A percentile compares a stretch with the other conserved stretches of the same genome.
Conservation (phyloP, 163 green algal genomes). For the Coccomyxa subellipsoidea region DNA sequence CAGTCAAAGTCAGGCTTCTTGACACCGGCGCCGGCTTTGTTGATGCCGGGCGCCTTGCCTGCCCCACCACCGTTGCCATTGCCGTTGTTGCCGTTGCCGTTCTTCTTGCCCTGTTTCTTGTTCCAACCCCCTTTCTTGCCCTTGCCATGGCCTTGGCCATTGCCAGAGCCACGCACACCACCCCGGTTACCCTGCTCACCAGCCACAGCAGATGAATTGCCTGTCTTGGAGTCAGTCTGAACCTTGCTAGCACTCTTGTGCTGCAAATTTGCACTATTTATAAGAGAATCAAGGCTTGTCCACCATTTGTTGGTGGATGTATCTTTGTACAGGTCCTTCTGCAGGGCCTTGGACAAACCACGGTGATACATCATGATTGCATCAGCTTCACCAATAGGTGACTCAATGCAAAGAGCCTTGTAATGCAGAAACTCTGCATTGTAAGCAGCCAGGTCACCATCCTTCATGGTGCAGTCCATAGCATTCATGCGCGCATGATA, state of each 20-base stretch:
- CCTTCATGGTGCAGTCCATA: background rate
- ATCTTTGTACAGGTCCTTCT: background rate
- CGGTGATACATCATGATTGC: background rate
- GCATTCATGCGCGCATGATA: background rate
- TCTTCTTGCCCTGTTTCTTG: background rate
- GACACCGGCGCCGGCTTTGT: too few relatives aligned
- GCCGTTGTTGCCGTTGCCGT: background rate
- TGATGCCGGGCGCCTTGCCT: too few relatives aligned
- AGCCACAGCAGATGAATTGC: background rate
- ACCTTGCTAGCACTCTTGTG: background rate
- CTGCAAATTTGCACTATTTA: background rate
- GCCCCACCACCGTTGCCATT: too few relatives aligned
- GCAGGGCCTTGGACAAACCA: background rate
- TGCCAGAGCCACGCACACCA: background rate
- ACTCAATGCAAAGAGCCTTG: background rate
- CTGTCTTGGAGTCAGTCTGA: background rate
- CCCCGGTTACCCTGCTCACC: background rate
- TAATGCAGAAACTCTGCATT: background rate
- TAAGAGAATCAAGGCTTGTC: background rate
- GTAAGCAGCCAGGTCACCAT: background rate
- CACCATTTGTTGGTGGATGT: background rate
- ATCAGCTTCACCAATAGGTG: background rate
- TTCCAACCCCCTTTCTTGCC: background rate
- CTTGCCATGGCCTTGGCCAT: background rate
- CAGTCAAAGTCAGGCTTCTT: too few relatives aligned